Evolutionary conservation across 108 stramenopile genomes (phyloP).

Genomic region (Nitzschia palea): DNA sequence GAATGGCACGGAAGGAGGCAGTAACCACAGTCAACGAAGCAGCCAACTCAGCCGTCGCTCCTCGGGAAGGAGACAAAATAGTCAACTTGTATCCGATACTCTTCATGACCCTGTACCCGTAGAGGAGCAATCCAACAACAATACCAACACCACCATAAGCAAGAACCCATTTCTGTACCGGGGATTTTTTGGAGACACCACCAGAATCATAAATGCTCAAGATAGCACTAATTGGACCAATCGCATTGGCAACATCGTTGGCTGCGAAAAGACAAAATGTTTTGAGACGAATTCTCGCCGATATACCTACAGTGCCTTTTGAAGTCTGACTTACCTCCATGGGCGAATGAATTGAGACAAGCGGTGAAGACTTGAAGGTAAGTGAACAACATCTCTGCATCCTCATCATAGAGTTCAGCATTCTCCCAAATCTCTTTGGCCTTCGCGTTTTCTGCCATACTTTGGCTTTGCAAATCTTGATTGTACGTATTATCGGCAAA

Average conservation of each 20-base stretch:
- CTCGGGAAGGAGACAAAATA: slow-evolving; percentile 58
- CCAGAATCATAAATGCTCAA: slow-evolving; percentile 52
- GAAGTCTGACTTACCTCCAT: too few species aligned
- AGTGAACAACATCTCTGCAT: slow-evolving; percentile 55
- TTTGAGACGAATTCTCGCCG: too few species aligned
- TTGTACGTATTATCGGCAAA: slow-evolving; percentile 8
- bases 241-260: slow-evolving; percentile 74
- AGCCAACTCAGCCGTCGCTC: slow-evolving; percentile 57
- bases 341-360: slow-evolving; percentile 60
- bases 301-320: too few species aligned
- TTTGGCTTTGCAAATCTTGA: slow-evolving; percentile 29
- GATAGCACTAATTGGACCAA: slow-evolving; percentile 66
- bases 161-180: slow-evolving; percentile 56
- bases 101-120: slow-evolving; percentile 44
- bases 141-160: slow-evolving; percentile 62
- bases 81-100: slow-evolving; percentile 52
- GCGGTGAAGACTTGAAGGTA: slow-evolving; percentile 80
- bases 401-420: slow-evolving; percentile 43
- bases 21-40: slow-evolving; percentile 60
- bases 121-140: slow-evolving; percentile 54
- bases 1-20: slow-evolving; percentile 60
- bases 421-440: slow-evolving; percentile 55
- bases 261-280: too few species aligned
- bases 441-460: slow-evolving; percentile 22
- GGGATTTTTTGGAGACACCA: slow-evolving; percentile 16